A percentile compares a stretch with the other conserved stretches of the same genome.
Evolutionary conservation across 495 filamentous ascomycete species (phyloP).

Genomic region (Trichoderma erinaceum): DNA sequence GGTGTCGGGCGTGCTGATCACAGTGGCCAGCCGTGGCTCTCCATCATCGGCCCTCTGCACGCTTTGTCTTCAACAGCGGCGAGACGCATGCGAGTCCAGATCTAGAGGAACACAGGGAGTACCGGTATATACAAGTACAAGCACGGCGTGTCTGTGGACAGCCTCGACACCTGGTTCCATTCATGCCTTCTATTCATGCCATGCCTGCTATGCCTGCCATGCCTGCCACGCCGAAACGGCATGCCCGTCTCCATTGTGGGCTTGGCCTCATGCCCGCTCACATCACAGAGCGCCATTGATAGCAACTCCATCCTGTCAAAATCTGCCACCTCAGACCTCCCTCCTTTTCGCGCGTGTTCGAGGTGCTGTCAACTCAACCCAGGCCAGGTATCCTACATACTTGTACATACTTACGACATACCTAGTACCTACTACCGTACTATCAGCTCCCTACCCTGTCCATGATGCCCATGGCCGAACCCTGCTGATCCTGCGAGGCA

Average conservation of each 20-base stretch:
- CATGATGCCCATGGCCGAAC: neutral
- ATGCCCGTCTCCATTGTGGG: conserved; percentile 3
- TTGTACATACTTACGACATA: neutral
- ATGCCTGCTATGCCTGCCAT: neutral
- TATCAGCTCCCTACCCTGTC: conserved; percentile 9
- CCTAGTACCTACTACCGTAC: neutral
- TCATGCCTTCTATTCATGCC: neutral
- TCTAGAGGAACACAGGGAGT: no score
- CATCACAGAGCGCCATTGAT: neutral
- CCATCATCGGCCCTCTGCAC: no score
- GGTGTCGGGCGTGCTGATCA: no score
- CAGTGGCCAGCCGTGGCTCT: no score
- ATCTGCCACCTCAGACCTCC: conserved; percentile 8
- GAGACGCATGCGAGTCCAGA: no score
- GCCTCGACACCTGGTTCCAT: conserved; percentile 4
- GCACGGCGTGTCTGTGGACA: neutral
- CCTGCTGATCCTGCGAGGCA: conserved; percentile 14
- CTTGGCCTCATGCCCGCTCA: neutral
- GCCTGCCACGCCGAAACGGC: conserved; percentile 1
- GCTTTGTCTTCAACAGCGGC: no score
- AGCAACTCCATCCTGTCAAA: conserved; percentile 7
- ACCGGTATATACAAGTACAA: no score
- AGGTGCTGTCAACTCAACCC: neutral
- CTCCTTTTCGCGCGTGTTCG: neutral
- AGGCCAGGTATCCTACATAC: no score